Conservation (phyloP, 2,329 filamentous ascomycete genomes). For the Aschersonia sp. region DNA sequence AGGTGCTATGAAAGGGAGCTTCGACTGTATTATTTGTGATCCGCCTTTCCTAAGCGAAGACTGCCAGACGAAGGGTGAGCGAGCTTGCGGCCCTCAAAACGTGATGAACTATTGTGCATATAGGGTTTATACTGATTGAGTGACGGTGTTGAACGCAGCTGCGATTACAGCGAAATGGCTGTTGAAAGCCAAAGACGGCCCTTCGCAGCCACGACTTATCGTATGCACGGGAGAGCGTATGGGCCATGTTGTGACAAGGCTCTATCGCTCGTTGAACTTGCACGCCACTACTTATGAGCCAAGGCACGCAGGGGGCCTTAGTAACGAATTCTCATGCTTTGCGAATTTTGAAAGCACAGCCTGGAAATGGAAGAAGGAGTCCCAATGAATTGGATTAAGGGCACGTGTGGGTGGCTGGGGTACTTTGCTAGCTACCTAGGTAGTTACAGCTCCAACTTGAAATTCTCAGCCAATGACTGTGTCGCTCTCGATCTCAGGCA, state of each 20-base stretch:
- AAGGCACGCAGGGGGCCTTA: slow-evolving; percentile 55
- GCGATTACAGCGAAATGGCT: slow-evolving; percentile 67
- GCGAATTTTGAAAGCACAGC: slow-evolving; percentile 56
- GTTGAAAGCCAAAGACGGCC: slow-evolving; percentile 22
- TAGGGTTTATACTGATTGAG: no score
- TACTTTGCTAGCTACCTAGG: no score
- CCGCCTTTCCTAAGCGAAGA: slow-evolving; percentile 70
- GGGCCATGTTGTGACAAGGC: slow-evolving; percentile 44
- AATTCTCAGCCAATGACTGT: no score
- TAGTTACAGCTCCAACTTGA: no score
- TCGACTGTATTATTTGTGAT: slow-evolving; percentile 60
- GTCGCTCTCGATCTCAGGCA: no score
- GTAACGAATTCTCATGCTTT: slow-evolving; percentile 72
- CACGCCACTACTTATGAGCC: slow-evolving; percentile 54
- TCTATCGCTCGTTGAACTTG: slow-evolving; percentile 53
- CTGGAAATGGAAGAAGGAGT: slow-evolving; percentile 20
- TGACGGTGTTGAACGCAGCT: slow-evolving; percentile 24
- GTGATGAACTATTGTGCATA: neutral
- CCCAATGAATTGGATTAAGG: no score
- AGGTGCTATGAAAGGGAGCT: slow-evolving; percentile 44
- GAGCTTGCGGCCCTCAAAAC: neutral
- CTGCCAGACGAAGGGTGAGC: slow-evolving; percentile 61
- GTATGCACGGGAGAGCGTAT: slow-evolving; percentile 70
- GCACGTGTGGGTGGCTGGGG: no score
- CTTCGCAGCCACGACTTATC: slow-evolving; percentile 30